These are phyloP conservation scores for Agrocybe pediades DNA, from an alignment of 768 basidiomycete genomes.

Conservation along the genomic window DNA sequence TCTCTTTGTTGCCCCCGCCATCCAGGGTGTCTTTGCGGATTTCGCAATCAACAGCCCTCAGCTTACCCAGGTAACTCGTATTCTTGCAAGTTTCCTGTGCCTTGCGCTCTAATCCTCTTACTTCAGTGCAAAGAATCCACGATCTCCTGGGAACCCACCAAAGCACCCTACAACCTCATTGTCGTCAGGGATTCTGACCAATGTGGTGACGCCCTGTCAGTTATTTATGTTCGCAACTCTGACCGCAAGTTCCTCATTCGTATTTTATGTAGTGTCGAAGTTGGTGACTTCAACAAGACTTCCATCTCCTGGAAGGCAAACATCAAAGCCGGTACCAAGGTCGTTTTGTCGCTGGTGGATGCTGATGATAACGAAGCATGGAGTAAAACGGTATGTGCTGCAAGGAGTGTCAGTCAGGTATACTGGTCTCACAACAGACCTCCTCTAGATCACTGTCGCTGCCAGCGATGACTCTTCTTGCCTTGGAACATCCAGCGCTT, in stretches of 20 bases:
- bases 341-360: slow-evolving; percentile 59
- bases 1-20: slow-evolving; percentile 61
- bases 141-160: slow-evolving; percentile 53
- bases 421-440: too few species aligned
- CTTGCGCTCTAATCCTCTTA: neutral
- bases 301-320: slow-evolving; percentile 45
- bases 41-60: slow-evolving; percentile 54
- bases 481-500: slow-evolving; percentile 22
- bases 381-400: slow-evolving; percentile 54
- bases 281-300: slow-evolving; percentile 54
- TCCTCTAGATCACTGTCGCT: slow-evolving; percentile 39
- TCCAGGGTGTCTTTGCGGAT: slow-evolving; percentile 52
- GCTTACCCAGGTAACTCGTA: slow-evolving; percentile 52
- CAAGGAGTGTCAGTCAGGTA: slow-evolving; percentile 12
- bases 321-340: slow-evolving; percentile 47
- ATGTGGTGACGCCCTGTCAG: slow-evolving; percentile 66
- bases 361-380: slow-evolving; percentile 60
- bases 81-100: neutral
- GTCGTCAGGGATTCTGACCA: slow-evolving; percentile 52
- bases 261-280: slow-evolving; percentile 47
- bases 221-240: slow-evolving; percentile 8
- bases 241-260: neutral
- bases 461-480: slow-evolving; percentile 40
- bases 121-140: slow-evolving; percentile 52
- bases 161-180: slow-evolving; percentile 59